These are phyloP conservation scores for Odontarrhena argentea DNA, from an alignment of 345 rosid species.

Conservation along the genomic window DNA sequence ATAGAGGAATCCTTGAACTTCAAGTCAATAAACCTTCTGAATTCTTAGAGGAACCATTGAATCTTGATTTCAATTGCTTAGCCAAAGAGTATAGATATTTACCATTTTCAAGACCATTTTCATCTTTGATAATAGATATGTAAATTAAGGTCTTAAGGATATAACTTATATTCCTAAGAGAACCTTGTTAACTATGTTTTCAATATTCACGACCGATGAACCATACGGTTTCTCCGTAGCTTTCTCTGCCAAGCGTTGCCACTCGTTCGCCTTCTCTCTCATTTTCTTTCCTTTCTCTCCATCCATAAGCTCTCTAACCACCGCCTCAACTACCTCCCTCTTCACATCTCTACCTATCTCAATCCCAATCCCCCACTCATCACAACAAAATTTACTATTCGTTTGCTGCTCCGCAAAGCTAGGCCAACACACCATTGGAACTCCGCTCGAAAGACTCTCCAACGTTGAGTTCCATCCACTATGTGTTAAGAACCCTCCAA, in stretches of 20 bases:
- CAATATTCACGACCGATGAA: constrained; percentile 42
- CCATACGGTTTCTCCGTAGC: constrained; percentile 32
- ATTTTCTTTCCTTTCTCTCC: constrained; percentile 53
- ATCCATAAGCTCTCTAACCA: constrained; percentile 53
- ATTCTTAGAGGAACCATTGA: too few relatives aligned
- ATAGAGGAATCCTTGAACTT: neutral
- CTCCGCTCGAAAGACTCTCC: constrained; percentile 50
- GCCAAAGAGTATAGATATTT: too few relatives aligned
- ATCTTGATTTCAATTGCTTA: too few relatives aligned
- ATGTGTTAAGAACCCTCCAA: constrained; percentile 60
- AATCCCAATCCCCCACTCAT: constrained; percentile 58
- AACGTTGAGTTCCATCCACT: constrained; percentile 67
- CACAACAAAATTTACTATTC: constrained; percentile 49
- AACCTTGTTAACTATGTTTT: constrained; percentile 35
- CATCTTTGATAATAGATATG: too few relatives aligned
- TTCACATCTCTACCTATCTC: constrained; percentile 55
- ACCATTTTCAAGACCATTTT: too few relatives aligned
- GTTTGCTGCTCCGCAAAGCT: constrained; percentile 66
- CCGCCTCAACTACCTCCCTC: constrained; percentile 49
- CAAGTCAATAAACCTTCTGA: too few relatives aligned
- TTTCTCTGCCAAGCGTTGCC: constrained; percentile 43
- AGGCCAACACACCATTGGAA: constrained; percentile 63
- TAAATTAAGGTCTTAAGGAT: too few relatives aligned
- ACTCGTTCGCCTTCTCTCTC: constrained; percentile 48
- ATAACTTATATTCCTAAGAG: neutral